These are phyloP conservation scores for Anisodus tanguticus DNA, from an alignment of 257 asterid genomes.

Conservation along the genomic window DNA sequence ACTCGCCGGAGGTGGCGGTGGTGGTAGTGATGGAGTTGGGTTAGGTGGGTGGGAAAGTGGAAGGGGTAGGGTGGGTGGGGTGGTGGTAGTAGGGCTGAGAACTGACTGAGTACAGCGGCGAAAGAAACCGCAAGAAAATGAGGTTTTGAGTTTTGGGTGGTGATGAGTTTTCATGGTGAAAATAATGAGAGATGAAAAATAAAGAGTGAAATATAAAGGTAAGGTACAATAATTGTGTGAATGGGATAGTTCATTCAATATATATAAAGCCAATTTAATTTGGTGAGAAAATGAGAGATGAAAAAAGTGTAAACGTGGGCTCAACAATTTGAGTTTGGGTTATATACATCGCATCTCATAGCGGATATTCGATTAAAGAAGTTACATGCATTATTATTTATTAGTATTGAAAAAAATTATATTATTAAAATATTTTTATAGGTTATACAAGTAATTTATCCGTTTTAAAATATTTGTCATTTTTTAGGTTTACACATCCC, in stretches of 20 bases:
- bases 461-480: no score
- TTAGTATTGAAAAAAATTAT: no score
- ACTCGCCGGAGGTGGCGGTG: conserved; percentile 33
- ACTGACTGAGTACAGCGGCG: conserved; percentile 77
- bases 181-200: not conserved
- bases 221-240: not conserved
- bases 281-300: not conserved
- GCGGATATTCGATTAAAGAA: no score
- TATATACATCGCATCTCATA: no score
- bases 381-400: no score
- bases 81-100: conserved; percentile 76
- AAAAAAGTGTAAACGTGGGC: no score
- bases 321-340: no score
- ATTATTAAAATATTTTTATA: no score
- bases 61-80: conserved; percentile 68
- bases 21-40: conserved; percentile 33
- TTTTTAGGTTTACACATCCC: no score
- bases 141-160: conserved; percentile 62
- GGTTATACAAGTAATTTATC: no score
- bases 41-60: not conserved
- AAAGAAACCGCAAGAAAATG: conserved; percentile 75
- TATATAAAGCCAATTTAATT: not conserved
- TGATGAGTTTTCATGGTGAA: conserved; percentile 65
- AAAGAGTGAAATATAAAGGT: not conserved
- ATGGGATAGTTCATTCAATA: not conserved